phyloP scores from a whole-genome alignment of 2,329 filamentous ascomycete species.

The Neofusicoccum laricinum region DNA sequence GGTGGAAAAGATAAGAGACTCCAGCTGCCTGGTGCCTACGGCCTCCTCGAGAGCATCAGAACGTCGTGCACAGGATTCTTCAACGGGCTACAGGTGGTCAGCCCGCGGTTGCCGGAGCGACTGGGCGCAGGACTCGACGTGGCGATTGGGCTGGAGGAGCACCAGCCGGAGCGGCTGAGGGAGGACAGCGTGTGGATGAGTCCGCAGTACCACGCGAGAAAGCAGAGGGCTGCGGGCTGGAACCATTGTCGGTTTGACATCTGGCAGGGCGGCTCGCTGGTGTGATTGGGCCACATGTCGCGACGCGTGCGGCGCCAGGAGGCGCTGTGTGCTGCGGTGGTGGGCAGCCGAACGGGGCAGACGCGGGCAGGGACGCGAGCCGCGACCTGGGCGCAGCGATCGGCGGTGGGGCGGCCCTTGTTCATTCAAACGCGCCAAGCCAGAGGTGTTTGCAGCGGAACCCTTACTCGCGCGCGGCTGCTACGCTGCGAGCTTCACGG shows the following conservation, averaged over 20 bases:
- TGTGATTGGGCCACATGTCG: not conserved
- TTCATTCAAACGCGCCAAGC: slow-evolving; percentile 1
- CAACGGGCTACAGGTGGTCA: not conserved
- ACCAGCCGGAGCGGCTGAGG: not conserved
- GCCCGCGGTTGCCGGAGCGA: not conserved
- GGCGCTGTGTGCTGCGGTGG: not conserved
- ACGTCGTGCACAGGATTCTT: not conserved
- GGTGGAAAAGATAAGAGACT: not conserved
- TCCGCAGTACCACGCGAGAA: not conserved
- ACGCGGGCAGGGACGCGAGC: not conserved
- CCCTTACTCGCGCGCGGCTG: slow-evolving; percentile 10
- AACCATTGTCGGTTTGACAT: slow-evolving; percentile 4
- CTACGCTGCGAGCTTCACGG: slow-evolving; percentile 8
- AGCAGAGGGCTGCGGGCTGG: not conserved
- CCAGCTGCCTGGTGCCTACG: not conserved
- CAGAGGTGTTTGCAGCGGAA: slow-evolving; percentile 6
- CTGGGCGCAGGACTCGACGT: not conserved
- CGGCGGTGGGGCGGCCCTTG: slow-evolving; percentile 1
- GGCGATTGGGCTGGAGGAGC: not conserved
- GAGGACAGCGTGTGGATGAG: not conserved
- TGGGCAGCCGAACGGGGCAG: not conserved
- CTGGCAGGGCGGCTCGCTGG: not conserved
- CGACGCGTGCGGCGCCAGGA: not conserved
- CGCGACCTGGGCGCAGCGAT: not conserved
- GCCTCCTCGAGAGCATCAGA: not conserved